Evolutionary conservation across 2,329 filamentous ascomycete genomes (phyloP).

Genomic region (Epichloe coenophiala): DNA sequence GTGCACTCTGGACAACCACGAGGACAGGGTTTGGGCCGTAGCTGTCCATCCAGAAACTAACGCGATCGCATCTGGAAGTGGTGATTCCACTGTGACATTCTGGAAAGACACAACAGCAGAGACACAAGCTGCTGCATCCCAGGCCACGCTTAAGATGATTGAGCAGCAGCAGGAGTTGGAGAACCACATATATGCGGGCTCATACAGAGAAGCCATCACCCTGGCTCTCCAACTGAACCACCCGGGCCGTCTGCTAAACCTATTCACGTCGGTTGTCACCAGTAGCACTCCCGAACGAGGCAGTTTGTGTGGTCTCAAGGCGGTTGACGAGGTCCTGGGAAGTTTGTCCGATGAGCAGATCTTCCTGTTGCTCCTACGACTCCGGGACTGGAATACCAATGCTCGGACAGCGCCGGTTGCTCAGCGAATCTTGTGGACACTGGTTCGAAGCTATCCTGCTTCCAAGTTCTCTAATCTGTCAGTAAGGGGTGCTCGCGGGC

Average conservation of each 20-base stretch:
- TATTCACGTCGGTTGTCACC: slow-evolving; percentile 72
- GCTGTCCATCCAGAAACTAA: slow-evolving; percentile 56
- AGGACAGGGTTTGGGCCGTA: slow-evolving; percentile 87
- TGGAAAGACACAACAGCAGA: slow-evolving; percentile 84
- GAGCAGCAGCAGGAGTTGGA: slow-evolving; percentile 91
- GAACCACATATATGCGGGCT: slow-evolving; percentile 78
- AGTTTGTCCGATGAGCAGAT: slow-evolving; percentile 73
- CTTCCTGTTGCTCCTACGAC: slow-evolving; percentile 63
- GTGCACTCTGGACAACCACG: slow-evolving; percentile 90
- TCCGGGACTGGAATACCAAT: slow-evolving; percentile 97
- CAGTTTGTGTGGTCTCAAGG: slow-evolving; percentile 49
- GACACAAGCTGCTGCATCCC: slow-evolving; percentile 61
- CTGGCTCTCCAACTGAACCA: slow-evolving; percentile 90
- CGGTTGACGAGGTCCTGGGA: slow-evolving; percentile 75
- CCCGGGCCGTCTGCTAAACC: slow-evolving; percentile 67
- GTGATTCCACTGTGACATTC: slow-evolving; percentile 86
- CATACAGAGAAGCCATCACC: slow-evolving; percentile 85
- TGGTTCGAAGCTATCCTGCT: slow-evolving; percentile 72
- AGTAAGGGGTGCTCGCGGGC: slow-evolving; percentile 40
- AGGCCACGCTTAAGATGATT: slow-evolving; percentile 63
- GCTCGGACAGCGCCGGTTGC: slow-evolving; percentile 73
- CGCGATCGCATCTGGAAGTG: slow-evolving; percentile 77
- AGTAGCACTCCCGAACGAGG: slow-evolving; percentile 44
- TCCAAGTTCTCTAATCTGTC: slow-evolving; percentile 61
- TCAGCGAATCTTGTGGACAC: slow-evolving; percentile 67